A percentile compares a stretch with the other conserved stretches of the same genome.
Evolutionary conservation across 805 yeast species (phyloP).

Genomic region (Pichia paraexigua): DNA sequence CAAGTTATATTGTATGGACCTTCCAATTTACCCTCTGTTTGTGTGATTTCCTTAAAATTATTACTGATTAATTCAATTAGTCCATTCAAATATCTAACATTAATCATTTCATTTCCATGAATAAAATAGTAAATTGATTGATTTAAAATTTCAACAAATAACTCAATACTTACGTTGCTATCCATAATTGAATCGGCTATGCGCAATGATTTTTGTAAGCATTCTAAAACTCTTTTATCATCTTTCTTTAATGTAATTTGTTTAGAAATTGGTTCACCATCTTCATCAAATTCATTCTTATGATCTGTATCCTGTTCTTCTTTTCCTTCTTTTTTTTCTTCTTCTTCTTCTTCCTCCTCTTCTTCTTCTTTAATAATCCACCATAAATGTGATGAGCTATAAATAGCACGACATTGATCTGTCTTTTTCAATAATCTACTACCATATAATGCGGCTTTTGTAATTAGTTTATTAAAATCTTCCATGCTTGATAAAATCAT

Average conservation of each 20-base stretch:
- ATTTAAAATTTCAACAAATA: slow-evolving; percentile 85
- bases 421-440: slow-evolving; percentile 84
- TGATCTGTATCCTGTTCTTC: not conserved
- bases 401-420: slow-evolving; percentile 90
- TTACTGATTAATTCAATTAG: slow-evolving; percentile 73
- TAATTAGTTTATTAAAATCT: slow-evolving; percentile 73
- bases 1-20: slow-evolving; percentile 30
- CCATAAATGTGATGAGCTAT: slow-evolving; percentile 86
- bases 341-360: slow-evolving; percentile 9
- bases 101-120: slow-evolving; percentile 66
- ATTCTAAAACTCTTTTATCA: slow-evolving; percentile 76
- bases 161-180: slow-evolving; percentile 57
- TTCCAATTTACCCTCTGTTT: slow-evolving; percentile 9
- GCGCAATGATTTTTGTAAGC: slow-evolving; percentile 78
- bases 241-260: slow-evolving; percentile 29
- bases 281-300: slow-evolving; percentile 33
- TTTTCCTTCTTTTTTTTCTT: not conserved
- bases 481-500: slow-evolving; percentile 37
- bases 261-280: not conserved
- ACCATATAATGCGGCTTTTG: slow-evolving; percentile 80
- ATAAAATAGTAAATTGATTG: slow-evolving; percentile 79
- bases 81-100: slow-evolving; percentile 73
- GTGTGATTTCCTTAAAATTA: slow-evolving; percentile 35
- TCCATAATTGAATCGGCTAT: slow-evolving; percentile 96
- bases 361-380: slow-evolving; percentile 64